Conservation (phyloP, 805 yeast genomes). For the Candida palmyrensis region DNA sequence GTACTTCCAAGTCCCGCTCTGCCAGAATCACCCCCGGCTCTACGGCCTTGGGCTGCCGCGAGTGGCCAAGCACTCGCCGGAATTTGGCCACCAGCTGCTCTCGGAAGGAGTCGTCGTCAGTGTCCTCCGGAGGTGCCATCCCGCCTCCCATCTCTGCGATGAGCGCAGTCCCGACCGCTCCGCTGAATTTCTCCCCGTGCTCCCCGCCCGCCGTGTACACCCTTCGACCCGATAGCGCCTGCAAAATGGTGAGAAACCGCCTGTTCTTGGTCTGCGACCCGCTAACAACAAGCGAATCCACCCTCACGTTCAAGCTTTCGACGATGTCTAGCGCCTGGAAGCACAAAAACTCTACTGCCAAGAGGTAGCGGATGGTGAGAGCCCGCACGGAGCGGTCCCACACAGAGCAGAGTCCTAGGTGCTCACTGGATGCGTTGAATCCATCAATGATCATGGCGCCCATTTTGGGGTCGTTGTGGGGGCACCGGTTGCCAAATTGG, state of each 20-base stretch:
- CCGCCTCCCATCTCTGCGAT: too few relatives aligned
- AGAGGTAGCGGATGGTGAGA: constrained; percentile 39
- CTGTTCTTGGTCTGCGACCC: constrained; percentile 52
- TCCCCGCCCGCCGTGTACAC: too few relatives aligned
- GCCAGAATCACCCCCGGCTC: too few relatives aligned
- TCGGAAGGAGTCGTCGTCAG: too few relatives aligned
- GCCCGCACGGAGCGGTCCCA: constrained; percentile 23
- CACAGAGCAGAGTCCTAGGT: constrained; percentile 1
- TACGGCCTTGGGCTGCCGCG: too few relatives aligned
- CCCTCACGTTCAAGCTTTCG: constrained; percentile 17
- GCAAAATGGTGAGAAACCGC: constrained; percentile 24
- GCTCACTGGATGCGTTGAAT: constrained; percentile 13
- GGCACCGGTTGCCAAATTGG: constrained; percentile 54
- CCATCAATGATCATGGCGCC: constrained; percentile 49
- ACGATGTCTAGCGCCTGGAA: constrained; percentile 38
- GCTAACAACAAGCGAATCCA: constrained; percentile 35
- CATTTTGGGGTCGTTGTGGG: constrained; percentile 46
- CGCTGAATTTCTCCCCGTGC: too few relatives aligned
- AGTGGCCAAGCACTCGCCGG: too few relatives aligned
- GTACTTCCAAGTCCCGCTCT: too few relatives aligned
- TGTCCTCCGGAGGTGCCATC: too few relatives aligned
- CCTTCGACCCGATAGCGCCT: constrained; percentile 4
- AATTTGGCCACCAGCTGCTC: too few relatives aligned
- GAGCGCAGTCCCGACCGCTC: too few relatives aligned
- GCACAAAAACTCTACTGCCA: constrained; percentile 45